phyloP scores from a whole-genome alignment of 164 flowering plant genomes.

The Vitis rupestris region DNA sequence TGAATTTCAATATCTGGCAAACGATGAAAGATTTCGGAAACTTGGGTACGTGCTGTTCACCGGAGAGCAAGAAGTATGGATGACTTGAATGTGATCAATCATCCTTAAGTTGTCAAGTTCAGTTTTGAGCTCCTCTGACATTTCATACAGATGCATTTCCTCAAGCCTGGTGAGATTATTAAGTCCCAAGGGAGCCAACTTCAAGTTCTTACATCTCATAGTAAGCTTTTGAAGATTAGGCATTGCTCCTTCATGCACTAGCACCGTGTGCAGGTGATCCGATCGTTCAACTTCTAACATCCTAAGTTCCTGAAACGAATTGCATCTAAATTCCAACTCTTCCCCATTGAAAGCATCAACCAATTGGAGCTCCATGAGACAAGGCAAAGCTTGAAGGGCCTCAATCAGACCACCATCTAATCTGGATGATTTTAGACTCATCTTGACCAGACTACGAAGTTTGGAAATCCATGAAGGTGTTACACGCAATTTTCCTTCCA shows the following conservation, averaged over 20 bases:
- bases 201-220: constrained; percentile 6
- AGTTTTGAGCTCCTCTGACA: constrained; percentile 6
- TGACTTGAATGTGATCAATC: no score
- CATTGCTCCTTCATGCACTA: constrained; percentile 8
- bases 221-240: constrained; percentile 10
- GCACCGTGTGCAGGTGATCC: neutral
- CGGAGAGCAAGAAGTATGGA: no score
- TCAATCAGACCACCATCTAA: constrained; percentile 9
- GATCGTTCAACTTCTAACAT: constrained; percentile 9
- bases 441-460: constrained; percentile 13
- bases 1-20: no score
- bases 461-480: constrained; percentile 18
- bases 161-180: constrained; percentile 1
- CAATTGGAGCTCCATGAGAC: constrained; percentile 21
- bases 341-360: constrained; percentile 16
- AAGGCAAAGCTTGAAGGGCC: constrained; percentile 15
- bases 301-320: constrained; percentile 19
- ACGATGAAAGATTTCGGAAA: no score
- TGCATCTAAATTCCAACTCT: constrained; percentile 5
- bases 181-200: constrained; percentile 13
- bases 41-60: no score
- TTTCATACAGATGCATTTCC: constrained; percentile 15
- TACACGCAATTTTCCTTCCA: constrained; percentile 10
- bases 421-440: constrained; percentile 16
- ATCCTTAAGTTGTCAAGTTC: neutral